These are phyloP conservation scores for Neohortaea acidophila DNA, from an alignment of 495 filamentous ascomycete genomes.

Conservation along the genomic window DNA sequence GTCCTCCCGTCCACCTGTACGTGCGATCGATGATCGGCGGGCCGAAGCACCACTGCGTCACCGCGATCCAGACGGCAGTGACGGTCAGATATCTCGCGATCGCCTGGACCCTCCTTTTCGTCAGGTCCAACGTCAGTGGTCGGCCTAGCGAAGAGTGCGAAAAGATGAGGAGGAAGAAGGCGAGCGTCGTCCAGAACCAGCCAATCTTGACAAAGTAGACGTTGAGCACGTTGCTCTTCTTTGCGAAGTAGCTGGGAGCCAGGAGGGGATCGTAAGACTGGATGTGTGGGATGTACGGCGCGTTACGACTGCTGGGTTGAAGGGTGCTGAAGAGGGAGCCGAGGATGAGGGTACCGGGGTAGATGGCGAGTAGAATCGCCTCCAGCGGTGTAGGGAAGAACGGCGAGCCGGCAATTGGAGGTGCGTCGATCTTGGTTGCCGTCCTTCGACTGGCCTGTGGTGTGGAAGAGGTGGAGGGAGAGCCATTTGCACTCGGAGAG, in stretches of 20 bases:
- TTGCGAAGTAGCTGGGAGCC: conserved; percentile 78
- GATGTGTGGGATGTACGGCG: conserved; percentile 38
- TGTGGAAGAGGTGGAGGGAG: not conserved
- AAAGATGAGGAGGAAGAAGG: conserved; percentile 47
- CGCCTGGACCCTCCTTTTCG: conserved; percentile 35
- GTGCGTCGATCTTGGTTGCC: conserved; percentile 1
- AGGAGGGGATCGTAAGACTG: conserved; percentile 43
- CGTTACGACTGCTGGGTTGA: conserved; percentile 48
- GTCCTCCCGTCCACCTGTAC: conserved; percentile 68
- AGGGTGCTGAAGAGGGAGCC: conserved; percentile 68
- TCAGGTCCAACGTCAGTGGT: conserved; percentile 19
- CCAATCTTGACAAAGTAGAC: conserved; percentile 82
- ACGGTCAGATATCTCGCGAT: conserved; percentile 49
- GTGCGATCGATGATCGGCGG: conserved; percentile 74
- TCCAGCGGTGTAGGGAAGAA: conserved; percentile 50
- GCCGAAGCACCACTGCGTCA: conserved; percentile 95
- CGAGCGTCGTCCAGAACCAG: conserved; percentile 74
- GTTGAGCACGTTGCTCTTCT: conserved; percentile 85
- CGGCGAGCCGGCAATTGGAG: conserved; percentile 27
- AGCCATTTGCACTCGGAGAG: conserved; percentile 3
- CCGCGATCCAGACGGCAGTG: conserved; percentile 74
- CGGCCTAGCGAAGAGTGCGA: conserved; percentile 41
- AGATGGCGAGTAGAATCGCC: conserved; percentile 44
- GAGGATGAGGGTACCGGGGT: conserved; percentile 60
- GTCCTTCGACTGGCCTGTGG: too few relatives aligned